Percentiles rank a stretch among this genome's conserved stretches.
phyloP scores from a whole-genome alignment of 2,329 filamentous ascomycete species.

The Drechslera avenae region DNA sequence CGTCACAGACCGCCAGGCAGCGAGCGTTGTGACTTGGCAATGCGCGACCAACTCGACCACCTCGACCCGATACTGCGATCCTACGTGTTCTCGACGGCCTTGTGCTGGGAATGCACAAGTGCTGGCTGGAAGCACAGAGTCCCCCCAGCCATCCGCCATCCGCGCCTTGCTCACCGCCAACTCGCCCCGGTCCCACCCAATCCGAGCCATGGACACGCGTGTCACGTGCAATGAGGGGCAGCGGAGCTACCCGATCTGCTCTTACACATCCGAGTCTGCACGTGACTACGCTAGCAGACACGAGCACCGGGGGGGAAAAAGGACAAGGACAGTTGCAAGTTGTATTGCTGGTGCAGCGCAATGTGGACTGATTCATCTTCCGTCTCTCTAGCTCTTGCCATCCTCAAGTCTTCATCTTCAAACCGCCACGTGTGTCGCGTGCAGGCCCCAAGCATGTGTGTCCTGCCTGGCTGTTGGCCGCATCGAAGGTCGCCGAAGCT shows the following conservation, averaged over 20 bases:
- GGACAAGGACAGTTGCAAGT: too few relatives aligned
- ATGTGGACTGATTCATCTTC: too few relatives aligned
- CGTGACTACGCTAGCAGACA: background rate
- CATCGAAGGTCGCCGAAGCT: slow-evolving; percentile 32
- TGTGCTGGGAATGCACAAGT: slow-evolving; percentile 26
- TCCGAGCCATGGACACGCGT: background rate
- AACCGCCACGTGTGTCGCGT: too few relatives aligned
- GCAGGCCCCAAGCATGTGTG: too few relatives aligned
- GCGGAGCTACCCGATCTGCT: background rate
- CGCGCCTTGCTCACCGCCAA: slow-evolving; percentile 43
- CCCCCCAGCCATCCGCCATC: slow-evolving; percentile 40
- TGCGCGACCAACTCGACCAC: slow-evolving; percentile 11
- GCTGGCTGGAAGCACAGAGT: slow-evolving; percentile 12
- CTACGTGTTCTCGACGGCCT: slow-evolving; percentile 29
- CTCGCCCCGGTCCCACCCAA: slow-evolving; percentile 19
- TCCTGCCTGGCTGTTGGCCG: too few relatives aligned
- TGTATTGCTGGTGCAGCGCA: too few relatives aligned
- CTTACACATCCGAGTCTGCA: too few relatives aligned
- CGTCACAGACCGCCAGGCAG: slow-evolving; percentile 37
- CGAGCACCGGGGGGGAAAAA: too few relatives aligned
- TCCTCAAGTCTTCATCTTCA: too few relatives aligned
- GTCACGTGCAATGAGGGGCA: slow-evolving; percentile 46
- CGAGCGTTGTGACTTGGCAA: slow-evolving; percentile 34
- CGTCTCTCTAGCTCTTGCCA: too few relatives aligned
- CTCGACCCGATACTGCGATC: slow-evolving; percentile 28